Percentiles rank a stretch among this genome's conserved stretches.
Conservation (phyloP, 2,329 filamentous ascomycete genomes). For the Penicillium crustosum region DNA sequence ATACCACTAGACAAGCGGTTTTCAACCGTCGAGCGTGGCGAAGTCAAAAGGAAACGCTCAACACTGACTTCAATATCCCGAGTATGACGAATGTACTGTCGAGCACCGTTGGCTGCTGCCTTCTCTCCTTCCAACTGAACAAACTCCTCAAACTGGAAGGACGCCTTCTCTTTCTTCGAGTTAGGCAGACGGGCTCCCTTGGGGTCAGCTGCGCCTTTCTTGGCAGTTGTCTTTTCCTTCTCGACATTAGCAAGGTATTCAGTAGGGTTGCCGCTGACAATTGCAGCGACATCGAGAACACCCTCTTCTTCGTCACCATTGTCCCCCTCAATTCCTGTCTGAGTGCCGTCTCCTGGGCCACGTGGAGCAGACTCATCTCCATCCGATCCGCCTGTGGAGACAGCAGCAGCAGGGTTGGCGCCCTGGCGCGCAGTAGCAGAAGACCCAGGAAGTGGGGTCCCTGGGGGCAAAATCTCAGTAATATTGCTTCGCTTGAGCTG, state of each 20-base stretch:
- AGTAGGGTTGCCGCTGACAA: slow-evolving; percentile 63
- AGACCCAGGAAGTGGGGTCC: slow-evolving; percentile 54
- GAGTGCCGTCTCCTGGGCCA: slow-evolving; percentile 56
- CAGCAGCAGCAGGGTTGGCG: slow-evolving; percentile 56
- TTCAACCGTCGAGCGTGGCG: slow-evolving; percentile 36
- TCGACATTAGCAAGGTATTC: slow-evolving; percentile 64
- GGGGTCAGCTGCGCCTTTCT: slow-evolving; percentile 51
- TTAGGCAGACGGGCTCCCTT: slow-evolving; percentile 58
- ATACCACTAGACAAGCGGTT: slow-evolving; percentile 57
- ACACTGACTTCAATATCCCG: slow-evolving; percentile 62
- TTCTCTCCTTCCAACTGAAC: slow-evolving; percentile 56
- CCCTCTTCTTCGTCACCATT: slow-evolving; percentile 59
- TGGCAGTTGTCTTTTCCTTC: slow-evolving; percentile 58
- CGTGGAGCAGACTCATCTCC: slow-evolving; percentile 47
- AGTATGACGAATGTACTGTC: slow-evolving; percentile 53
- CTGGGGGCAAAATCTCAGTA: slow-evolving; percentile 60
- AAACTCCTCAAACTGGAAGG: slow-evolving; percentile 63
- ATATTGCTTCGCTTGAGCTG: slow-evolving; percentile 64
- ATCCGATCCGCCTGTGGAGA: slow-evolving; percentile 54
- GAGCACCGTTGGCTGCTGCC: slow-evolving; percentile 47
- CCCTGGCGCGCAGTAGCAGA: slow-evolving; percentile 43
- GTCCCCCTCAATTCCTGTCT: slow-evolving; percentile 53
- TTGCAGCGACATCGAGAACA: slow-evolving; percentile 64
- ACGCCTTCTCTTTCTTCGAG: slow-evolving; percentile 58
- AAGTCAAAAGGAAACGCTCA: slow-evolving; percentile 62